Percentiles rank a stretch among this genome's conserved stretches.
Evolutionary conservation across 2,329 filamentous ascomycete species (phyloP).

Genomic region (Fonsecaea multimorphosa): DNA sequence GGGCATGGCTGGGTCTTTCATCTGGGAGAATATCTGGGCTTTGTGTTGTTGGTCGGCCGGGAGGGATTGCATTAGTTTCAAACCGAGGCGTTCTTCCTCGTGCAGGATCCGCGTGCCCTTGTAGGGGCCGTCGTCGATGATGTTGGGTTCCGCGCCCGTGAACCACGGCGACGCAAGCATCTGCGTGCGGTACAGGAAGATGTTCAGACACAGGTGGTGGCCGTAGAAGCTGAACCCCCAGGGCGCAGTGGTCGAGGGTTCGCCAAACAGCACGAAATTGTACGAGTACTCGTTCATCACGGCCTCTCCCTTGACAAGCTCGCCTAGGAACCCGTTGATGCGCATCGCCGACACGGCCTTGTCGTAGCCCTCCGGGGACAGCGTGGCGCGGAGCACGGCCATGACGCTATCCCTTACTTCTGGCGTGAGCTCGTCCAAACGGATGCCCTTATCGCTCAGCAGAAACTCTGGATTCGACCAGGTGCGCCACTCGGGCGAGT

Average conservation of each 20-base stretch:
- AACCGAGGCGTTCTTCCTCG: constrained; percentile 66
- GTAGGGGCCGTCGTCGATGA: constrained; percentile 70
- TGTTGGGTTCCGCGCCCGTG: constrained; percentile 79
- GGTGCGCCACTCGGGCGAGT: constrained; percentile 74
- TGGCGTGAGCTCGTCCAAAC: constrained; percentile 67
- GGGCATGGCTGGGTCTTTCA: constrained; percentile 71
- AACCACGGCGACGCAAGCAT: constrained; percentile 77
- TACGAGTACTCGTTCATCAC: constrained; percentile 79
- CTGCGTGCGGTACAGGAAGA: constrained; percentile 69
- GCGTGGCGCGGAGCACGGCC: constrained; percentile 61
- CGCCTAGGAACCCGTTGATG: constrained; percentile 75
- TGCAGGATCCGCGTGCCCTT: constrained; percentile 70
- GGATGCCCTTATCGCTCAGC: constrained; percentile 70
- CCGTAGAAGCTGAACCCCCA: constrained; percentile 81
- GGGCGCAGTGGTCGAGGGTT: constrained; percentile 61
- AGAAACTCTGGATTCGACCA: constrained; percentile 77
- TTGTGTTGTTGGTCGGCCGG: constrained; percentile 51
- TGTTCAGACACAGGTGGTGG: constrained; percentile 76
- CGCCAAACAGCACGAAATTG: constrained; percentile 75
- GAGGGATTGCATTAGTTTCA: constrained; percentile 73
- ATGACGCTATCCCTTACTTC: constrained; percentile 59
- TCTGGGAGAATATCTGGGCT: constrained; percentile 64
- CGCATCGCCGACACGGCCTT: constrained; percentile 74
- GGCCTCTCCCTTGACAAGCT: constrained; percentile 65
- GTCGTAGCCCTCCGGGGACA: constrained; percentile 73